phyloP scores from a whole-genome alignment of 805 yeast genomes.

The Saccharomycopsis olivae region DNA sequence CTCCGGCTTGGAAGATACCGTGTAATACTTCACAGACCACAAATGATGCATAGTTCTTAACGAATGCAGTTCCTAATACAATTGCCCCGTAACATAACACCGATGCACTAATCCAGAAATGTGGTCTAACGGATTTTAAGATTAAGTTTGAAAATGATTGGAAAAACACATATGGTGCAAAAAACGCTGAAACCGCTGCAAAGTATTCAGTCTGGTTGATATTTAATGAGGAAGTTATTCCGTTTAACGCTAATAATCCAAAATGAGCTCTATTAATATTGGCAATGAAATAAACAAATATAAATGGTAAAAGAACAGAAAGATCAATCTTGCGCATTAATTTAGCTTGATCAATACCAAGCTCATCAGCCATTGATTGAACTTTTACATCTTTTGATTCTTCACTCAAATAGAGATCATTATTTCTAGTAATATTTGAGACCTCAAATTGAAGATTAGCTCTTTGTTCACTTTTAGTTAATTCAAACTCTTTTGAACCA shows the following conservation, averaged over 20 bases:
- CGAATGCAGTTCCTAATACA: conserved; percentile 56
- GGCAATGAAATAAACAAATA: conserved; percentile 56
- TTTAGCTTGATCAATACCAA: conserved; percentile 39
- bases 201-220: conserved; percentile 50
- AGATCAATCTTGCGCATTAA: conserved; percentile 55
- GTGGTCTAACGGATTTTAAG: conserved; percentile 51
- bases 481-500: neutral
- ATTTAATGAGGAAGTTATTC: conserved; percentile 40
- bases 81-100: conserved; percentile 55
- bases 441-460: neutral
- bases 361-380: conserved; percentile 28
- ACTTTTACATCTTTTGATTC: conserved; percentile 16
- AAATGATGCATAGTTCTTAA: conserved; percentile 46
- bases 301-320: conserved; percentile 60
- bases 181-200: conserved; percentile 56
- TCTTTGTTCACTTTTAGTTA: neutral
- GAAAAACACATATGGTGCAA: conserved; percentile 56
- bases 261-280: conserved; percentile 68
- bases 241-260: conserved; percentile 61
- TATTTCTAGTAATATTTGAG: neutral
- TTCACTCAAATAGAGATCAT: conserved; percentile 5
- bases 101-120: conserved; percentile 48
- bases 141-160: conserved; percentile 58
- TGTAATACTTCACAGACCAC: conserved; percentile 53
- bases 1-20: conserved; percentile 60